Evolutionary conservation across 2,329 filamentous ascomycete genomes (phyloP).

Genomic region (Xylogone sp.): DNA sequence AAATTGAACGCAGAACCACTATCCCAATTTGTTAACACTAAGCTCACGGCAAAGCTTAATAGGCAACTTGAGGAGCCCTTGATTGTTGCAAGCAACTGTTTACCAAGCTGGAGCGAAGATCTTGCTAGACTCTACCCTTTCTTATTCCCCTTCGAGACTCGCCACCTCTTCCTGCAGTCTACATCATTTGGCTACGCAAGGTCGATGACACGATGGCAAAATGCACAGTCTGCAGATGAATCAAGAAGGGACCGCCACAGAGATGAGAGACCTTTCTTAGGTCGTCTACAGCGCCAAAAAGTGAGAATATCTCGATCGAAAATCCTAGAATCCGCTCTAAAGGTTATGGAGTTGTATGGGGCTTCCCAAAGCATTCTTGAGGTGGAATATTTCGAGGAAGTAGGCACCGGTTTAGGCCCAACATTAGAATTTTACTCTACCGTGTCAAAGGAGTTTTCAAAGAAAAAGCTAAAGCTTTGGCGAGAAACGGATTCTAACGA

Average conservation of each 20-base stretch:
- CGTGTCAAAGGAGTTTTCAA: conserved; percentile 94
- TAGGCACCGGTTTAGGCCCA: conserved; percentile 90
- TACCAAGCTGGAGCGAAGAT: conserved; percentile 95
- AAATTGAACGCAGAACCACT: conserved; percentile 77
- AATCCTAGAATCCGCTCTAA: conserved; percentile 92
- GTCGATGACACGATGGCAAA: conserved; percentile 98
- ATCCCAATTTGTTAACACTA: conserved; percentile 96
- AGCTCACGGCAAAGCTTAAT: conserved; percentile 95
- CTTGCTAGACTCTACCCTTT: conserved; percentile 91
- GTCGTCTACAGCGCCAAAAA: conserved; percentile 90
- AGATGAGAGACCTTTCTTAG: conserved; percentile 88
- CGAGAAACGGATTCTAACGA: conserved; percentile 78
- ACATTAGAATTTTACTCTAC: conserved; percentile 98
- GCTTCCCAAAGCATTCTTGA: conserved; percentile 95
- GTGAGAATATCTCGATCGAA: conserved; percentile 95
- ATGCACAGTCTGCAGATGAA: conserved; percentile 77
- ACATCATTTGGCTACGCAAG: conserved; percentile 97
- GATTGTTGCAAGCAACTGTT: conserved; percentile 93
- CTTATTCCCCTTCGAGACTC: conserved; percentile 95
- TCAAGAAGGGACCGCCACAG: conserved; percentile 74
- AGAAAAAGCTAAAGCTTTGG: conserved; percentile 97
- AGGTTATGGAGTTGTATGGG: conserved; percentile 98
- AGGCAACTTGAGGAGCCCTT: conserved; percentile 93
- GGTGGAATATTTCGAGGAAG: conserved; percentile 98
- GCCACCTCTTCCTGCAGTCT: conserved; percentile 93